A percentile compares a stretch with the other conserved stretches of the same genome.
Evolutionary conservation across 306 rosid species (phyloP).

Genomic region (Ormosia semicastrata): DNA sequence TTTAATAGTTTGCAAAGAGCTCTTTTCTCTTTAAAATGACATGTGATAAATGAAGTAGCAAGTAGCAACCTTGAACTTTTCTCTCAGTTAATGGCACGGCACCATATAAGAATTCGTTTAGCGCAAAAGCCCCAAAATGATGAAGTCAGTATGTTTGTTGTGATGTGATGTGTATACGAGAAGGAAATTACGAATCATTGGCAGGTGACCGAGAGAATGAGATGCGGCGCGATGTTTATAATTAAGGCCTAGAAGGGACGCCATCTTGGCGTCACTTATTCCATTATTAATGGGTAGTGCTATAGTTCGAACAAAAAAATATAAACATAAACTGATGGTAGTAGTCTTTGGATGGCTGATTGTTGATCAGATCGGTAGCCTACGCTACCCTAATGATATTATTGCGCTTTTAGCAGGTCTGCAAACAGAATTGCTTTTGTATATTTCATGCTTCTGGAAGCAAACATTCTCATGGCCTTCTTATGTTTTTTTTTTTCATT

Average conservation of each 20-base stretch:
- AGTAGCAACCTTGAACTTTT: neutral
- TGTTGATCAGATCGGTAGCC: neutral
- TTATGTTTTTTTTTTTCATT: no score
- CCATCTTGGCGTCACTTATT: neutral
- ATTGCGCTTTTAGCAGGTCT: no score
- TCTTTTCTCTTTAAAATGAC: neutral
- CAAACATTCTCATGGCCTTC: no score
- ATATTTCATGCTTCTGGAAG: no score
- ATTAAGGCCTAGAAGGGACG: neutral
- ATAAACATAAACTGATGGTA: neutral
- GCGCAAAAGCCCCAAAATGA: neutral
- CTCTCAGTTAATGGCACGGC: neutral
- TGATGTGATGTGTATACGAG: neutral
- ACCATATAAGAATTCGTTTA: neutral
- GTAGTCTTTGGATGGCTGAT: neutral
- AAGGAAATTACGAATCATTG: neutral
- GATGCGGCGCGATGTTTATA: neutral
- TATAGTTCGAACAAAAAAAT: neutral
- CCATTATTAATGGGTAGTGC: neutral
- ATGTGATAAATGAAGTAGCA: neutral
- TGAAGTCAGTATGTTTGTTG: neutral
- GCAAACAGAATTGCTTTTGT: no score
- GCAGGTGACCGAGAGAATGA: neutral
- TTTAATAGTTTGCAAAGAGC: neutral
- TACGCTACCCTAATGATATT: neutral